Evolutionary conservation across 257 asterid genomes (phyloP).

Genomic region (Gentiana macrophylla): DNA sequence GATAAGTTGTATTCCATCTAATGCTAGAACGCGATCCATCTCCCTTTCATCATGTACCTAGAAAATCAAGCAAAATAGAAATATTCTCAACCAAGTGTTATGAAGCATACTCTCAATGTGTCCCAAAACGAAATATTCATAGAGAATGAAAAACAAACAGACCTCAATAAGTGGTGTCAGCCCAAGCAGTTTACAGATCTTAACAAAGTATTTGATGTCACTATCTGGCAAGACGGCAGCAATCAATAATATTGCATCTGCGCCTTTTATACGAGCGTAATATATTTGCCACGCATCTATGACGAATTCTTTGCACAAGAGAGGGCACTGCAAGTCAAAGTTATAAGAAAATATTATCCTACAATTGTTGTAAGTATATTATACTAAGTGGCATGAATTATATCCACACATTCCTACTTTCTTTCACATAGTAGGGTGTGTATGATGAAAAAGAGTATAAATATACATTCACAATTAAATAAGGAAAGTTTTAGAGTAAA

Average conservation of each 20-base stretch:
- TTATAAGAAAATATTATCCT: neutral
- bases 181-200: constrained; percentile 81
- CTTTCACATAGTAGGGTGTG: too few species aligned
- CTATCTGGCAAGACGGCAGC: constrained; percentile 82
- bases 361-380: too few species aligned
- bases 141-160: constrained; percentile 12
- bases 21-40: constrained; percentile 71
- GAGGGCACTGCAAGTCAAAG: constrained; percentile 62
- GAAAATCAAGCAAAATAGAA: too few species aligned
- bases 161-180: constrained; percentile 85
- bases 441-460: too few species aligned
- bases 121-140: neutral
- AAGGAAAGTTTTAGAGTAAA: neutral
- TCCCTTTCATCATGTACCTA: constrained; percentile 90
- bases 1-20: constrained; percentile 69
- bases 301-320: constrained; percentile 81
- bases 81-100: too few species aligned
- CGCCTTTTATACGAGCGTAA: constrained; percentile 82
- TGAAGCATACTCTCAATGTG: too few species aligned
- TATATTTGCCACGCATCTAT: constrained; percentile 84
- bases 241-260: constrained; percentile 80
- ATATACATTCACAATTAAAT: neutral
- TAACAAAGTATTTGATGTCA: constrained; percentile 74
- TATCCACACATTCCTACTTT: too few species aligned
- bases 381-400: too few species aligned